phyloP scores from a whole-genome alignment of 192 early-diverging fungal species.

The Geranomyces michiganensis region DNA sequence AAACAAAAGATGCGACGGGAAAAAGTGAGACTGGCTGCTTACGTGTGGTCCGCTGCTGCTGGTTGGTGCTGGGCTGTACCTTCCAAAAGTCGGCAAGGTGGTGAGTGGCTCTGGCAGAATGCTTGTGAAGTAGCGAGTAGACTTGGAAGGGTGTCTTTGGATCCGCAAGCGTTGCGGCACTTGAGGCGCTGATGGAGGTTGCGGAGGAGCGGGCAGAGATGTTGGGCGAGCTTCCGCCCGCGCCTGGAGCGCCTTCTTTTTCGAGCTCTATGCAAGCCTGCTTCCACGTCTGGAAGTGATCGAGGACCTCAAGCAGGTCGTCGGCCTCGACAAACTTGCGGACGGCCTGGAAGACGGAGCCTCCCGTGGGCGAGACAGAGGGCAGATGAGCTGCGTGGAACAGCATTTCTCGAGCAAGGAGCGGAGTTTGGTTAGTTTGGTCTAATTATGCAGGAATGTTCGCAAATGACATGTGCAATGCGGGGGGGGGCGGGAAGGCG shows the following conservation, averaged over 20 bases:
- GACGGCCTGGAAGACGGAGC: neutral
- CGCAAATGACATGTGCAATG: too few relatives aligned
- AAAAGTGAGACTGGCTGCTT: too few relatives aligned
- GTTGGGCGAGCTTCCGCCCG: neutral
- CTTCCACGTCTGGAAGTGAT: conserved; percentile 13
- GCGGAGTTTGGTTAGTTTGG: too few relatives aligned
- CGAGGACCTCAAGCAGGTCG: conserved; percentile 23
- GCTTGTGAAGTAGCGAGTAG: conserved; percentile 24
- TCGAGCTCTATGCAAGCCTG: neutral
- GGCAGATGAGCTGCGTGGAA: conserved; percentile 8
- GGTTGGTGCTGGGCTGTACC: too few relatives aligned
- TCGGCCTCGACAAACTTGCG: conserved; percentile 32
- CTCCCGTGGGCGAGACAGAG: conserved; percentile 11
- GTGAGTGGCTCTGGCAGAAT: conserved; percentile 17
- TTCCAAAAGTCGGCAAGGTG: conserved; percentile 26
- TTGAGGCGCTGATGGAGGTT: neutral
- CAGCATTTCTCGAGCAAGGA: too few relatives aligned
- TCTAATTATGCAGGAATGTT: too few relatives aligned
- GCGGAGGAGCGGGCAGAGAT: neutral
- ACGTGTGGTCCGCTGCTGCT: neutral
- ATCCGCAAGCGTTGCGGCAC: neutral
- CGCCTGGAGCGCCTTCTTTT: neutral
- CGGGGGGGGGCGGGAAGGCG: too few relatives aligned
- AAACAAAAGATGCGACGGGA: neutral
- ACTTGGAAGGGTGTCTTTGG: conserved; percentile 15